Conservation (phyloP, 1,284 basidiomycete genomes). For the Irpex rosettiformis region DNA sequence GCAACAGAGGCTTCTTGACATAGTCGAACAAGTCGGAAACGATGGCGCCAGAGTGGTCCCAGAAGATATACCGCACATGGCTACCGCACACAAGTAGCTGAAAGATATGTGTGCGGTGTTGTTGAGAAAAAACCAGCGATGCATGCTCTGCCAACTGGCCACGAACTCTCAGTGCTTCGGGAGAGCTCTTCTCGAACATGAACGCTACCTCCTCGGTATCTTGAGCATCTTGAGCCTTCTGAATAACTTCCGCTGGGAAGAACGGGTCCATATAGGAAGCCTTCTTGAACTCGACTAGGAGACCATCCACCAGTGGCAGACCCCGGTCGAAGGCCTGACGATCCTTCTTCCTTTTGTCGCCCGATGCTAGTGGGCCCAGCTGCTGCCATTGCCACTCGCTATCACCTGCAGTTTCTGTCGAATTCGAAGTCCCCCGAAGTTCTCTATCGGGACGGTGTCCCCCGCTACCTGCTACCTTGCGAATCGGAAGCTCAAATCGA, state of each 20-base stretch:
- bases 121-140: background rate
- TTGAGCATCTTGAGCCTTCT: background rate
- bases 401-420: no score
- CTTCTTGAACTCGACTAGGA: background rate
- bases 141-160: conserved; percentile 2
- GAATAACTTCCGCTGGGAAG: background rate
- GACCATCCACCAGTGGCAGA: background rate
- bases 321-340: no score
- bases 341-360: background rate
- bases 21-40: conserved; percentile 15
- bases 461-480: no score
- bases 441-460: no score
- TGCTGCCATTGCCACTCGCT: no score
- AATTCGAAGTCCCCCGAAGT: background rate
- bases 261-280: background rate
- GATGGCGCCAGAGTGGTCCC: conserved; percentile 19
- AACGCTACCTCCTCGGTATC: background rate
- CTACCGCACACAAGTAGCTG: conserved; percentile 13
- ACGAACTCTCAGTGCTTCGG: background rate
- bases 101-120: conserved; percentile 14
- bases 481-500: background rate
- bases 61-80: conserved; percentile 16
- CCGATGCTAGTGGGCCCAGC: background rate
- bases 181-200: background rate
- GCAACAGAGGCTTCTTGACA: conserved; percentile 3